Base-by-base conservation (phyloP, 202 grass and related monocot genomes). In the Brachypodium distachyon region DNA sequence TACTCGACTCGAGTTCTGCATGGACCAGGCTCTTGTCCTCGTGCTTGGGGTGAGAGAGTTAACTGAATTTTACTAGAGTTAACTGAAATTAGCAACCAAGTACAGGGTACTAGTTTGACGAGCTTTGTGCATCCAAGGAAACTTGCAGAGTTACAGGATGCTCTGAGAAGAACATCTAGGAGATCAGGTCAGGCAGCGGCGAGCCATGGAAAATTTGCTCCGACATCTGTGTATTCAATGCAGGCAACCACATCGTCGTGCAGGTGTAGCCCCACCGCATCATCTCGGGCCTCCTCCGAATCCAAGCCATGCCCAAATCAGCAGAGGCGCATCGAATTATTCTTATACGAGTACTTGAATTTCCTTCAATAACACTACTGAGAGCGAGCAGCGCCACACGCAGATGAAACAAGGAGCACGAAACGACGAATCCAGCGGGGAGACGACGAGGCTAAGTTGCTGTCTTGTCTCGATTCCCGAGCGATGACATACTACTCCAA, bases 341-440 rank as follows among this genome's bases (percentile, higher is more conserved):
- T n/a, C n/a, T n/a, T n/a, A n/a, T n/a, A n/a, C n/a, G n/a, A n/a
- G n/a, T n/a, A n/a, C n/a, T n/a, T n/a, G n/a, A n/a, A n/a, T n/a
- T n/a, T n/a, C n/a, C n/a, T n/a, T n/a, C n/a, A n/a, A n/a, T n/a
- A n/a, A n/a, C n/a, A n/a, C n/a, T n/a, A n/a, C n/a, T n/a, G n/a
- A n/a, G n/a, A n/a, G n/a, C n/a, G n/a, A n/a, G n/a, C n/a, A n/a
- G n/a, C n/a, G n/a, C n/a, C n/a, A n/a, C n/a, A n/a, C n/a, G n/a
- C n/a, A n/a, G n/a, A n/a, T n/a, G 55, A 17, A 53, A 10, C 22
- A 7, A 25, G 10, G 32, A 53, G 26, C 44, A 11, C 80, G 6
- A 28, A 73, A 62, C 4, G 55, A 11, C 67, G 51, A n/a, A n/a
- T n/a, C n/a, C n/a, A n/a, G n/a, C n/a, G 79, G 89, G 49, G 90